A percentile compares a stretch with the other conserved stretches of the same genome.
Evolutionary conservation across 768 basidiomycete species (phyloP).

Genomic region (Kondoa subrosea): DNA sequence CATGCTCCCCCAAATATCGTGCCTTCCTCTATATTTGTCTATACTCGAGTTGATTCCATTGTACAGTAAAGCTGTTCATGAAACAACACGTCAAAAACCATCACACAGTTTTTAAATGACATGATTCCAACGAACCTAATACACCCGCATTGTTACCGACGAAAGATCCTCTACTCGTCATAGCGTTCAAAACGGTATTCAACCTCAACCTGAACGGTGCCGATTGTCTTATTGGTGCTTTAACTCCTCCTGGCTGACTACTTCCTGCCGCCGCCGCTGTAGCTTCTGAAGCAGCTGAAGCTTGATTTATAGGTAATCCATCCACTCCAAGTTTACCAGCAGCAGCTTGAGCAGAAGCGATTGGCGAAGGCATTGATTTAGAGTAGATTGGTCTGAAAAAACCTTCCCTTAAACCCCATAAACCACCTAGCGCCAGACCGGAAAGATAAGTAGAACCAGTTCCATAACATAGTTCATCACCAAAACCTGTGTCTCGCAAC

Average conservation of each 20-base stretch:
- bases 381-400: constrained; percentile 47
- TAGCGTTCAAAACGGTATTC: constrained; percentile 90
- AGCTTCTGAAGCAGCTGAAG: constrained; percentile 4
- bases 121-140: constrained; percentile 51
- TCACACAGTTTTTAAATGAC: constrained; percentile 23
- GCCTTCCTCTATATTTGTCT: constrained; percentile 70
- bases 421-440: constrained; percentile 88
- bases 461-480: constrained; percentile 97
- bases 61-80: constrained; percentile 84
- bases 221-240: constrained; percentile 6
- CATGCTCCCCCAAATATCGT: constrained; percentile 83
- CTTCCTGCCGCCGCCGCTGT: constrained; percentile 8
- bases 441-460: constrained; percentile 95
- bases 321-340: constrained; percentile 5
- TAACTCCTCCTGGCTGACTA: too few relatives aligned
- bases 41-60: constrained; percentile 91
- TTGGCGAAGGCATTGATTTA: constrained; percentile 13
- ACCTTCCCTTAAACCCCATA: constrained; percentile 93
- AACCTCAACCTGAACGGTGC: constrained; percentile 47
- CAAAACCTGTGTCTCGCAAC: constrained; percentile 64
- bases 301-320: constrained; percentile 6
- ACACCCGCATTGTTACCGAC: constrained; percentile 97
- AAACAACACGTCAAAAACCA: not conserved
- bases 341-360: constrained; percentile 20
- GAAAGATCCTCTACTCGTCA: constrained; percentile 90